Percentiles rank a stretch among this genome's conserved stretches.
phyloP scores from a whole-genome alignment of 306 rosid species.

The Coriaria nepalensis region DNA sequence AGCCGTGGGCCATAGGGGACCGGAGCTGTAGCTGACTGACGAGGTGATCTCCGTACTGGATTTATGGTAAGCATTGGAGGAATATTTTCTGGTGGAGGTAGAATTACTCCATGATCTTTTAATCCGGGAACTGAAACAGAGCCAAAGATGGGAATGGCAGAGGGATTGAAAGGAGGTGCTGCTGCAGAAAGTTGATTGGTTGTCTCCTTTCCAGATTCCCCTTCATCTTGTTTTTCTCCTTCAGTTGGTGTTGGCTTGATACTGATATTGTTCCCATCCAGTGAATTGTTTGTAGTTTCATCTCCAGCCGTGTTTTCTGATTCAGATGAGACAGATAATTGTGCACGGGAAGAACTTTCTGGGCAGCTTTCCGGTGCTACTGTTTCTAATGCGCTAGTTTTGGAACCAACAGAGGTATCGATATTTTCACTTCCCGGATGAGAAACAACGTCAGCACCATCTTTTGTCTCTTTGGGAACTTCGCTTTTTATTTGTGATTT shows the following conservation, averaged over 20 bases:
- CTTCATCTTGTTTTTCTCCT: constrained; percentile 59
- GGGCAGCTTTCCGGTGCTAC: constrained; percentile 20
- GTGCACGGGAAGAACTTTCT: constrained; percentile 1
- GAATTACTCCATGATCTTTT: constrained; percentile 79
- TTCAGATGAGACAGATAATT: constrained; percentile 20
- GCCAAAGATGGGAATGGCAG: constrained; percentile 68
- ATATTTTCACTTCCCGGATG: constrained; percentile 24
- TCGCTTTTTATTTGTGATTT: constrained; percentile 18
- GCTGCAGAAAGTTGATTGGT: constrained; percentile 94
- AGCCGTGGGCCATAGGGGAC: constrained; percentile 96
- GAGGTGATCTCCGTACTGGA: constrained; percentile 81
- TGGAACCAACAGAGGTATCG: constrained; percentile 16
- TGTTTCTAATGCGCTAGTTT: constrained; percentile 21
- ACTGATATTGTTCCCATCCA: constrained; percentile 11
- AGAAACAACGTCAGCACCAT: constrained; percentile 23
- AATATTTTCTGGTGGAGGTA: constrained; percentile 86
- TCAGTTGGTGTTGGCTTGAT: constrained; percentile 26
- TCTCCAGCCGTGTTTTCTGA: constrained; percentile 21
- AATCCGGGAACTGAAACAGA: constrained; percentile 61
- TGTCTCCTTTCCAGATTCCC: constrained; percentile 62
- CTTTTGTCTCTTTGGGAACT: constrained; percentile 20
- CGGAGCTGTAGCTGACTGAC: constrained; percentile 91
- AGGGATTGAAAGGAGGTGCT: constrained; percentile 93
- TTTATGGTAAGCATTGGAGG: constrained; percentile 71
- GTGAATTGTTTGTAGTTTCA: constrained; percentile 25